Evolutionary conservation across 441 rosid species (phyloP), one percentile per base, ranked within the genome.

Genomic region (Gossypium gossypioides): DNA sequence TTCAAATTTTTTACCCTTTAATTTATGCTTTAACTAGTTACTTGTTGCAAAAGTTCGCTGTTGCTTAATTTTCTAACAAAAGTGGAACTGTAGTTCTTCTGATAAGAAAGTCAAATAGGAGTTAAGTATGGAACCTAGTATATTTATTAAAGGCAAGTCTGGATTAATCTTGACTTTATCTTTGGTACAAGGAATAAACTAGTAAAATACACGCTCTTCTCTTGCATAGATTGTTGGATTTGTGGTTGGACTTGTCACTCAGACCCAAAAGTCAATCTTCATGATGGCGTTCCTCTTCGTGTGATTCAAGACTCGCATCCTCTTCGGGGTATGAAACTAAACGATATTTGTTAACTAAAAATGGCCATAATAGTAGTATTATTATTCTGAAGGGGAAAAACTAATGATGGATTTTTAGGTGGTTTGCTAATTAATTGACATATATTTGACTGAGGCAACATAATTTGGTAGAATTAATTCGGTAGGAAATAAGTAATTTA

Each of bases 201-300:
- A 27, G 68, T 71, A 27, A 71, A 59, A 19, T 44, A 59, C 54
- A 60, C 27, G 18, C 29, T 59, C 55, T 60, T 71, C 77, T 69
- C 37, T 42, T 57, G 70, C 61, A 71, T 58, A 78, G 78, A 68
- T 80, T 74, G 76, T 72, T 69, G 86, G 88, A 51, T 75, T 85
- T 44, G 42, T 74, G 27, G 40, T 80, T 24, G 84, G 83, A 34
- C 37, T 21, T 1, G 54, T 50, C 10, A 81, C 84, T 72, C 76
- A 57, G 61, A n/a, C 81, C 21, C 76, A 76, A 18, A 72, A 76
- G 56, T 37, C 72, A 61, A 42, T 81, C 40, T 79, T 9, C 84
- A 79, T 65, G 72, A 75, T 44, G 27, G 37, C 15, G 79, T 84
- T 76, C 82, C 85, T 76, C 81, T 84, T 70, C 79, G 46, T 12